Conservation (phyloP, 345 rosid species). For the Geranium rotundifolium region DNA sequence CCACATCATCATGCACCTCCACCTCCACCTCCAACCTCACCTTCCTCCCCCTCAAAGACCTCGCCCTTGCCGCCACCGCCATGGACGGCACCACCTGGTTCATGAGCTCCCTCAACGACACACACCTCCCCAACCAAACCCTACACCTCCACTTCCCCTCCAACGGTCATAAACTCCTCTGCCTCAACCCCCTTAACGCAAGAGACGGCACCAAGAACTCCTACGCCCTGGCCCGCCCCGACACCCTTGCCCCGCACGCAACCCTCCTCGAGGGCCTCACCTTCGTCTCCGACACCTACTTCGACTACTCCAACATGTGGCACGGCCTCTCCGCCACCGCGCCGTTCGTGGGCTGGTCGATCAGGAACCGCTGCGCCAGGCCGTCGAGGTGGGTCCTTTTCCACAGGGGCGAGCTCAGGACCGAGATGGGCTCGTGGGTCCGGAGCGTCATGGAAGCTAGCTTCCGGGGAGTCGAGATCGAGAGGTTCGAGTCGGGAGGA, state of each 20-base stretch:
- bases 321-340: slow-evolving; percentile 23
- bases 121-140: slow-evolving; percentile 21
- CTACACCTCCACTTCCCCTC: slow-evolving; percentile 32
- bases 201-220: slow-evolving; percentile 28
- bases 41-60: slow-evolving; percentile 35
- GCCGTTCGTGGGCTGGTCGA: slow-evolving; percentile 33
- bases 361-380: slow-evolving; percentile 17
- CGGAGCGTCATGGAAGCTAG: slow-evolving; percentile 20
- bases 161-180: slow-evolving; percentile 18
- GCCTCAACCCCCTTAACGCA: slow-evolving; percentile 18
- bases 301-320: slow-evolving; percentile 30
- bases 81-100: slow-evolving; percentile 35
- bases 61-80: slow-evolving; percentile 19
- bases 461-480: slow-evolving; percentile 19
- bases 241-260: slow-evolving; percentile 23
- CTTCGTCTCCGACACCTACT: slow-evolving; percentile 33
- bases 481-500: slow-evolving; percentile 9
- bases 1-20: slow-evolving; percentile 2
- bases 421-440: slow-evolving; percentile 25
- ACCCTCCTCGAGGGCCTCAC: slow-evolving; percentile 24
- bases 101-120: slow-evolving; percentile 35
- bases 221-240: slow-evolving; percentile 30
- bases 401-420: slow-evolving; percentile 33
- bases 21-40: slow-evolving; percentile 18
- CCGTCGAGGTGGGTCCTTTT: slow-evolving; percentile 30